Evolutionary conservation across 139 green algal species (phyloP), one percentile per base, ranked within the genome.

Genomic region (Ulvella scutata): DNA sequence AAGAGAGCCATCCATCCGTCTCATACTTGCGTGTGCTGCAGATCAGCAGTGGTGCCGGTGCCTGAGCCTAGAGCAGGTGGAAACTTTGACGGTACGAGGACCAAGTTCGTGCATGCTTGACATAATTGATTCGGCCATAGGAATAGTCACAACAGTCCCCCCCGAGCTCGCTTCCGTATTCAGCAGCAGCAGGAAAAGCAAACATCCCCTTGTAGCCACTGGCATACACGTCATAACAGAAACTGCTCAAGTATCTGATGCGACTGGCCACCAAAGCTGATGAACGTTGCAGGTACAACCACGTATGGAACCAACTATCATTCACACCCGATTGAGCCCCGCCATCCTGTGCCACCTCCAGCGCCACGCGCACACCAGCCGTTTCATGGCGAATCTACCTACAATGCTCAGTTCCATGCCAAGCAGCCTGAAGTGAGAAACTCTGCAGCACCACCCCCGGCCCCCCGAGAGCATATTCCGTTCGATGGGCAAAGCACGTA

Each of bases 321-420:
- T 67, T n/a, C 51, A 31, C 51, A 67, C 17, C 51, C 10, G 9
- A n/a, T 67, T 29, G 51, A 67, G 17, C n/a, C 51, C 13, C 51
- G 51, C 51, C 51, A 10, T 34, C n/a, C 51, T 31, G 51, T 26
- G 4, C n/a, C 51, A 10, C 9, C 51, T 67, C 51, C 51, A 1
- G n/a, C 51, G 17, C 31, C 13, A 34, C 51, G 51, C 31, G n/a
- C 51, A 34, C 34, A 3, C 3, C 61, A 29, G 2, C 76, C 76
- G 3, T 79, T 79, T 43, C 61, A 79, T 13, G 76, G 76, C 35
- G 72, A 20, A 44, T 79, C 76, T 20, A 60, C 61, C 28, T 79
- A 79, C 76, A 79, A 74, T 35, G 39, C 67, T 44, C 61, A 79
- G 33, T 79, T 59, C 34, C 21, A 31, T 3, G 23, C 62, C 6